Evolutionary conservation across 1,139 yeast genomes (phyloP).

Genomic region (Groenewaldozyma sp.): DNA sequence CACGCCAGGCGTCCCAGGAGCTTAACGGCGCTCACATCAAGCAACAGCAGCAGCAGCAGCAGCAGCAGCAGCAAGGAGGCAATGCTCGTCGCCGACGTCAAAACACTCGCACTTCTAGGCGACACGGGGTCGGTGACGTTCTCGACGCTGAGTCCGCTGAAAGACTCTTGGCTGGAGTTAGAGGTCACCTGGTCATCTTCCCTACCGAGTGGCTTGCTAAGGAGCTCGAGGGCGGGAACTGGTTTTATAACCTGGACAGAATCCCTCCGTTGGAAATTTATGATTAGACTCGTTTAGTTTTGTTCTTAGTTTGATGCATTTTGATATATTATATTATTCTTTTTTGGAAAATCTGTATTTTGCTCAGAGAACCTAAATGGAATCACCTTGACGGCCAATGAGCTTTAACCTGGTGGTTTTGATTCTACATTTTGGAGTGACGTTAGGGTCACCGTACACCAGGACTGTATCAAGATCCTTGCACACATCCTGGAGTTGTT

Average conservation of each 20-base stretch:
- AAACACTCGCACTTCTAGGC: constrained; percentile 7
- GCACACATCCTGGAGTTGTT: constrained; percentile 46
- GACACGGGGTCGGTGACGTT: constrained; percentile 36
- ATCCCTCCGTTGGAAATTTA: constrained; percentile 93
- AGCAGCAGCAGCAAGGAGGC: too few relatives aligned
- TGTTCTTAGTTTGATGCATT: too few relatives aligned
- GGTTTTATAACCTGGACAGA: constrained; percentile 92
- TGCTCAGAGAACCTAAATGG: too few relatives aligned
- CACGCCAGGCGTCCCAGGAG: background rate
- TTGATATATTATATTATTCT: too few relatives aligned
- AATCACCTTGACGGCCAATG: constrained; percentile 1
- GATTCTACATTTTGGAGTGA: constrained; percentile 33
- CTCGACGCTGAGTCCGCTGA: constrained; percentile 74
- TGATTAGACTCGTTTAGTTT: constrained; percentile 50
- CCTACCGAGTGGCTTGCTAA: constrained; percentile 85
- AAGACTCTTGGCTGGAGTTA: constrained; percentile 59
- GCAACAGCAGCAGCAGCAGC: constrained; percentile 4
- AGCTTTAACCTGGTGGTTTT: constrained; percentile 1
- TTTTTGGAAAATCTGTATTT: too few relatives aligned
- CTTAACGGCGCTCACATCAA: background rate
- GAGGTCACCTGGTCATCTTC: constrained; percentile 82
- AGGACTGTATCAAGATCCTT: constrained; percentile 57
- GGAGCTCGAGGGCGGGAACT: constrained; percentile 82
- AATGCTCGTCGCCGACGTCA: constrained; percentile 11
- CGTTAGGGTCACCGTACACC: constrained; percentile 68